Base-by-base conservation (phyloP, 208 protist genomes). In the Leishmania aethiopica region DNA sequence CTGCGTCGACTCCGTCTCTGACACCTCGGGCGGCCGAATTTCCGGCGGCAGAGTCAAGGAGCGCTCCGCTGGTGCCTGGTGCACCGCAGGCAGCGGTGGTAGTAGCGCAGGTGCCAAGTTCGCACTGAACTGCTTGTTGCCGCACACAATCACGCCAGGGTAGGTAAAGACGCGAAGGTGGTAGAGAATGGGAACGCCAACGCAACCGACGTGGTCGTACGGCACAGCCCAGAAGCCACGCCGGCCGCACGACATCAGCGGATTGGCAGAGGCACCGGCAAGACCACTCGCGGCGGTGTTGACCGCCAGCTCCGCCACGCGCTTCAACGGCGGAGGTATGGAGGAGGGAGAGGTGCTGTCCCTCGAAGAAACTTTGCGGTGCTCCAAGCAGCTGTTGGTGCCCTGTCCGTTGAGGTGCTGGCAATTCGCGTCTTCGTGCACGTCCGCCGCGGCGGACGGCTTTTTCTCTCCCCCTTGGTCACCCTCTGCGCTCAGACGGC, bases 111-210 rank as follows among this genome's bases (percentile, higher is more conserved):
- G 71, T 49, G n/a, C 13, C 75, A 72, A 3, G 57, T n/a, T 11
- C 47, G 45, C 51, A 49, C 47, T 8, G 32, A 80, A 78, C 5
- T 74, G 73, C 35, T 49, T 60, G 78, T 91, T 91, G 79, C 83
- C 71, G 75, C 81, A 84, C 82, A 92, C 86, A n/a, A 92, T 45
- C n/a, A 92, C 76, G 25, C 78, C 66, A 7, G 88, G 88, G 79
- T 92, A 92, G 32, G 82, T 79, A 67, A 85, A 88, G 73, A 92
- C 84, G 40, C 88, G 85, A n/a, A 92, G 84, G 57, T 92, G 83
- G 71, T 88, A 87, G 6, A 92, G 81, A 7, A 92, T 70, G 4
- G 85, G 88, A 7, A 86, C 79, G 25, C 81, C 88, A 3, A 92
- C 81, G 35, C 25, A 57, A 1, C 88, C 86, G 19, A 85, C 79